These are phyloP conservation scores for Sporothrix dimorphospora DNA, from an alignment of 2,329 filamentous ascomycete genomes.

Conservation along the genomic window DNA sequence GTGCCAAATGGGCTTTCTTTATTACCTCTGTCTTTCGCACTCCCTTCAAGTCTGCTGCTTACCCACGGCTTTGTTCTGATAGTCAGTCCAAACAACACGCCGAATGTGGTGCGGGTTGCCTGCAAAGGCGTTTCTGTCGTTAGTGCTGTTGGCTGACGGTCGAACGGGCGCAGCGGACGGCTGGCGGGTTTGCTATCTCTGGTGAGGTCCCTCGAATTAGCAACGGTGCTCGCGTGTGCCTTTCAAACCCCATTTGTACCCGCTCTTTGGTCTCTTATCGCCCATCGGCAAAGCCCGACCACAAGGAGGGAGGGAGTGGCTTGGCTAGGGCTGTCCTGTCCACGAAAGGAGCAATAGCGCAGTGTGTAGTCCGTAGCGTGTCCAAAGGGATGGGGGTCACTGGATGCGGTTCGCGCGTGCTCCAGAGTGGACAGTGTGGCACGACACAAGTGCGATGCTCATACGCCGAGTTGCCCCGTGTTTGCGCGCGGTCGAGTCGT, in stretches of 20 bases:
- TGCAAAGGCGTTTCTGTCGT: not conserved
- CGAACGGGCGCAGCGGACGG: not conserved
- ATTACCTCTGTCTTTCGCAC: not conserved
- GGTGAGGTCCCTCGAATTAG: constrained; percentile 1
- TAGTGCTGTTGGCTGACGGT: constrained; percentile 12
- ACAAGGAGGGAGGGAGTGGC: not conserved
- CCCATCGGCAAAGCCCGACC: constrained; percentile 21
- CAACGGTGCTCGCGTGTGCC: constrained; percentile 15
- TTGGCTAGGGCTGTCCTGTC: not conserved
- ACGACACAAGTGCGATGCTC: not conserved
- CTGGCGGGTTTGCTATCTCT: constrained; percentile 14
- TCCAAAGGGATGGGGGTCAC: constrained; percentile 9
- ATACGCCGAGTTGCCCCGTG: constrained; percentile 12
- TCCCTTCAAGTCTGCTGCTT: not conserved
- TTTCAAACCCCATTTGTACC: not conserved
- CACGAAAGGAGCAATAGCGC: not conserved
- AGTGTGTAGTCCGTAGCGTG: not conserved
- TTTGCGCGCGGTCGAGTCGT: not conserved
- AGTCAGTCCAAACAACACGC: not conserved
- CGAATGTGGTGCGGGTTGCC: not conserved
- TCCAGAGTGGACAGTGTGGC: no score
- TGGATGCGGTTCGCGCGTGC: constrained; percentile 9
- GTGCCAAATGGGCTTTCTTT: constrained; percentile 4
- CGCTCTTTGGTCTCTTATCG: constrained; percentile 20
- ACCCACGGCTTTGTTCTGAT: constrained; percentile 18